Evolutionary conservation across 2,329 filamentous ascomycete genomes (phyloP).

Genomic region (Paraphaeosphaeria sporulosa): DNA sequence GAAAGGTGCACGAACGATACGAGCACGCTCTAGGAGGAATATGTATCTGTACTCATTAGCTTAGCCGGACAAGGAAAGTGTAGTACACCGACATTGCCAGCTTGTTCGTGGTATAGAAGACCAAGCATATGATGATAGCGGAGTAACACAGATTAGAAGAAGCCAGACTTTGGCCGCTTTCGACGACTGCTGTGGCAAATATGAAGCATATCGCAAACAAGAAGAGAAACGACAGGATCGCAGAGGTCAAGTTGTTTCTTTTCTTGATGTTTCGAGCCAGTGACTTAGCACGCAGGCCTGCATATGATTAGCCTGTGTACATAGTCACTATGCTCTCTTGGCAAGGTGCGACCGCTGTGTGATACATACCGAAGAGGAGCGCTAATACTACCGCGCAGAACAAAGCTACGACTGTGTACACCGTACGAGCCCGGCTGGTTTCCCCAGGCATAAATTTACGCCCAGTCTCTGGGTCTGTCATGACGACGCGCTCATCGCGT

Average conservation of each 20-base stretch:
- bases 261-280: constrained; percentile 22
- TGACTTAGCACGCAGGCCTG: constrained; percentile 23
- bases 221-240: constrained; percentile 20
- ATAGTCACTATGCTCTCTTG: neutral
- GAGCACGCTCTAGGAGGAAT: constrained; percentile 50
- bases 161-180: constrained; percentile 35
- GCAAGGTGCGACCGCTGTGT: neutral
- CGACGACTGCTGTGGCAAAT: constrained; percentile 30
- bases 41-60: constrained; percentile 34
- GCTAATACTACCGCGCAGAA: constrained; percentile 20
- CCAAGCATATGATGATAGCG: constrained; percentile 47
- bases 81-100: constrained; percentile 29
- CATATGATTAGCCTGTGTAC: neutral
- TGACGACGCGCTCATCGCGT: constrained; percentile 15
- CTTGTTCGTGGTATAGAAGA: constrained; percentile 49
- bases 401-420: constrained; percentile 21
- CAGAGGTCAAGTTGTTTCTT: constrained; percentile 26
- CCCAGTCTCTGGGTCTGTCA: constrained; percentile 22
- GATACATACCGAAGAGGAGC: constrained; percentile 18
- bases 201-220: constrained; percentile 27
- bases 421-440: constrained; percentile 19
- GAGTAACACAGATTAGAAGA: constrained; percentile 37
- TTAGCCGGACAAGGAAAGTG: neutral
- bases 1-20: constrained; percentile 42
- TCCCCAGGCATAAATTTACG: constrained; percentile 18